phyloP scores from a whole-genome alignment of 2,329 filamentous ascomycete genomes.

The Colletotrichum sidae region DNA sequence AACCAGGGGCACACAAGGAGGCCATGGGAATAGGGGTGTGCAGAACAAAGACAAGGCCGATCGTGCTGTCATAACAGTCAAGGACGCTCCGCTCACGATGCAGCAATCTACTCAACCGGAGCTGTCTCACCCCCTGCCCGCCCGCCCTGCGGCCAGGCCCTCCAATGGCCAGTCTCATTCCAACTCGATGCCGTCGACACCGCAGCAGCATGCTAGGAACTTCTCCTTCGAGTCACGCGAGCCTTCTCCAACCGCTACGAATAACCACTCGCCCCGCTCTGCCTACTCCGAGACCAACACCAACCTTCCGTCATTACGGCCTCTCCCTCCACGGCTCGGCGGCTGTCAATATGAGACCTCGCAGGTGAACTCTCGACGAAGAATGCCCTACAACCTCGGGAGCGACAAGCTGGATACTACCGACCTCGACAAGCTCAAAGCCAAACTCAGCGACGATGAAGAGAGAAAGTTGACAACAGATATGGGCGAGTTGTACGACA shows the following conservation, averaged over 20 bases:
- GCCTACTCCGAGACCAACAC: constrained; percentile 90
- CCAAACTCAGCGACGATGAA: constrained; percentile 76
- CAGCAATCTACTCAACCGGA: constrained; percentile 55
- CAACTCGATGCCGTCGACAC: constrained; percentile 92
- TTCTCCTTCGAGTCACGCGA: constrained; percentile 82
- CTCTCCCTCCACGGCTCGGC: constrained; percentile 66
- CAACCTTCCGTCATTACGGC: constrained; percentile 74
- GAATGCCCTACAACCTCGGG: constrained; percentile 94
- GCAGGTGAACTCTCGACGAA: constrained; percentile 81
- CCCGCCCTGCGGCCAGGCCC: constrained; percentile 41
- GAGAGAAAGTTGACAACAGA: constrained; percentile 82
- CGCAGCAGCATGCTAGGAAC: constrained; percentile 87
- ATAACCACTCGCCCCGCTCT: constrained; percentile 88
- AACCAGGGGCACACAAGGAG: constrained; percentile 62
- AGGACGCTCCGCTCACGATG: constrained; percentile 65
- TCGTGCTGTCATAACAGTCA: constrained; percentile 71
- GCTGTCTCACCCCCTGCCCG: constrained; percentile 41
- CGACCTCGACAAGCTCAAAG: constrained; percentile 78
- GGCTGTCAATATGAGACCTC: constrained; percentile 92
- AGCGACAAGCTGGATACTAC: constrained; percentile 80
- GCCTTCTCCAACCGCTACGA: constrained; percentile 82
- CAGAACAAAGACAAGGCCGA: constrained; percentile 69
- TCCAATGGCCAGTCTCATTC: constrained; percentile 66
- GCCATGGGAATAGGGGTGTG: constrained; percentile 74
- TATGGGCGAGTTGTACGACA: constrained; percentile 86